Evolutionary conservation across 805 yeast genomes (phyloP).

Genomic region (Torulaspora quercuum): DNA sequence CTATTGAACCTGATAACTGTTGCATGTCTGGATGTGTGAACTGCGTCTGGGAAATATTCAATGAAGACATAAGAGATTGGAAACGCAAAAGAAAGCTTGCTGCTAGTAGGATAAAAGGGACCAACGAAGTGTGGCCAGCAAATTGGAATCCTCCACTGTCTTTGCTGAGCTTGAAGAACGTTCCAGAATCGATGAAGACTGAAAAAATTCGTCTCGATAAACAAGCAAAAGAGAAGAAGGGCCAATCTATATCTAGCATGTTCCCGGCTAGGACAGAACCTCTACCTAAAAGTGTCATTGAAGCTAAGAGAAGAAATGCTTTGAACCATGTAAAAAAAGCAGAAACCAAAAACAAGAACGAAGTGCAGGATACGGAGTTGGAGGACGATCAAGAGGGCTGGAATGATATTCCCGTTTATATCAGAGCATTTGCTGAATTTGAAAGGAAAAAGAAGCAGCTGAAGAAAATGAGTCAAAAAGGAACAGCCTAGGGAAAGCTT

Average conservation of each 20-base stretch:
- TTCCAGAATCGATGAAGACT: conserved; percentile 41
- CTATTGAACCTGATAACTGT: conserved; percentile 90
- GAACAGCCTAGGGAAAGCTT: conserved; percentile 9
- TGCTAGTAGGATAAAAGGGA: conserved; percentile 43
- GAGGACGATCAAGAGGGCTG: conserved; percentile 44
- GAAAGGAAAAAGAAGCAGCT: conserved; percentile 58
- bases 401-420: conserved; percentile 66
- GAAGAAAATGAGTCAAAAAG: conserved; percentile 24
- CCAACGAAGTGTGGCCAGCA: conserved; percentile 57
- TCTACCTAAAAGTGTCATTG: conserved; percentile 37
- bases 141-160: conserved; percentile 58
- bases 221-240: conserved; percentile 16
- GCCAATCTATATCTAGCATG: conserved; percentile 29
- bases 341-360: conserved; percentile 10
- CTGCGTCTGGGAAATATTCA: conserved; percentile 93
- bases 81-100: conserved; percentile 57
- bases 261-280: conserved; percentile 36
- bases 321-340: conserved; percentile 10
- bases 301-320: conserved; percentile 26
- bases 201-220: conserved; percentile 29
- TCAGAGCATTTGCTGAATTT: conserved; percentile 78
- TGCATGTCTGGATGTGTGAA: conserved; percentile 97
- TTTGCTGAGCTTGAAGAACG: conserved; percentile 40
- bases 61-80: conserved; percentile 88
- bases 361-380: conserved; percentile 18